phyloP scores from a whole-genome alignment of 176 grass and related monocot genomes.

The Lolium perenne region DNA sequence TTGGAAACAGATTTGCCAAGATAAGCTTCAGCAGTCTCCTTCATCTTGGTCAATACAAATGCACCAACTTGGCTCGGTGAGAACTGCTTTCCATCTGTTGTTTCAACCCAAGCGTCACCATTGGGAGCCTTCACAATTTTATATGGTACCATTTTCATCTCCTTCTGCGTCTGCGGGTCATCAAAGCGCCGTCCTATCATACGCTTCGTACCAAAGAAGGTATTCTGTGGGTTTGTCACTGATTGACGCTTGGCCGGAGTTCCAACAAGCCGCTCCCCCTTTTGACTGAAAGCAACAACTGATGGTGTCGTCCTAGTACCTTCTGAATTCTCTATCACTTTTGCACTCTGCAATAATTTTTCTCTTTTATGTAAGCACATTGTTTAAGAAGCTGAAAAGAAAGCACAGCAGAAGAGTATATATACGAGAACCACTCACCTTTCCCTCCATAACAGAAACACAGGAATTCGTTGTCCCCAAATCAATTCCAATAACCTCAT shows the following conservation, averaged over 20 bases:
- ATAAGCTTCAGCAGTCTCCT: slow-evolving; percentile 29
- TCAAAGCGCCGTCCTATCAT: slow-evolving; percentile 31
- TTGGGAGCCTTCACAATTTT: slow-evolving; percentile 28
- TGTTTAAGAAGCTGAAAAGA: neutral
- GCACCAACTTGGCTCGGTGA: slow-evolving; percentile 24
- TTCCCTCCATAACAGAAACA: slow-evolving; percentile 35
- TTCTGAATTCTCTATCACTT: slow-evolving; percentile 32
- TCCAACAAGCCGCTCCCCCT: slow-evolving; percentile 27
- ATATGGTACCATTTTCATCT: slow-evolving; percentile 30
- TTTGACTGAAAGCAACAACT: slow-evolving; percentile 30
- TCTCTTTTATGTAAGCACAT: neutral
- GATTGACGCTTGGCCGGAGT: slow-evolving; percentile 26
- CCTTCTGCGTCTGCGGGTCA: slow-evolving; percentile 22
- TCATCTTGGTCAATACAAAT: slow-evolving; percentile 33
- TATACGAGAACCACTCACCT: neutral
- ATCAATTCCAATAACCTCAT: slow-evolving; percentile 34
- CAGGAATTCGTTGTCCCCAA: slow-evolving; percentile 28
- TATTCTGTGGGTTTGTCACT: slow-evolving; percentile 26
- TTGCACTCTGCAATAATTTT: slow-evolving; percentile 8
- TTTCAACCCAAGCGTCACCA: slow-evolving; percentile 29
- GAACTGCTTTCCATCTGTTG: slow-evolving; percentile 32
- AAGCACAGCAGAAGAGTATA: neutral
- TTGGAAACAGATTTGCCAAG: slow-evolving; percentile 30
- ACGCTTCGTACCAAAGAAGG: slow-evolving; percentile 36
- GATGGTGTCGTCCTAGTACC: slow-evolving; percentile 26